Evolutionary conservation across 1,139 yeast genomes (phyloP).

Genomic region (Suhomyces panamericanus): DNA sequence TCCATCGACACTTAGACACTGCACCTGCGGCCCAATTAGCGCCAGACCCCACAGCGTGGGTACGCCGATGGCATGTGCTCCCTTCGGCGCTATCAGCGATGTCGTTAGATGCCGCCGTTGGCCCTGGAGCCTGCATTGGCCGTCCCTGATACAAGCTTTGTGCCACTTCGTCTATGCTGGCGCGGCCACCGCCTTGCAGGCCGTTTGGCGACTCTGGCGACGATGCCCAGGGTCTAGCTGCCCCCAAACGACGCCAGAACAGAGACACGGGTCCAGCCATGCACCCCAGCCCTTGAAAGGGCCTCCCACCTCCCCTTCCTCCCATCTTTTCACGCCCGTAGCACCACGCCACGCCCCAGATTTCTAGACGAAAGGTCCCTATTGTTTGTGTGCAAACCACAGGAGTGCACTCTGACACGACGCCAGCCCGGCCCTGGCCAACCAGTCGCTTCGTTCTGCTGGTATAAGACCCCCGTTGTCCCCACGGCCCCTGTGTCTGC

Average conservation of each 20-base stretch:
- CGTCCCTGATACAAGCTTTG: slow-evolving; percentile 1
- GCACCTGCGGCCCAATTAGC: too few relatives aligned
- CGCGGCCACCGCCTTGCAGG: neutral
- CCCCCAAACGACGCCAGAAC: neutral
- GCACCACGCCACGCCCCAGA: neutral
- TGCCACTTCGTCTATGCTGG: slow-evolving; percentile 5
- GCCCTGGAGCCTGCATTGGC: neutral
- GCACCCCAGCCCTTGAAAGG: too few relatives aligned
- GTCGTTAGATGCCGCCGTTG: neutral
- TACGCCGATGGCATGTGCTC: too few relatives aligned
- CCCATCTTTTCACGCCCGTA: neutral
- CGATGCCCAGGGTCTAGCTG: neutral
- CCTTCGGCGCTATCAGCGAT: too few relatives aligned
- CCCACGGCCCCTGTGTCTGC: neutral
- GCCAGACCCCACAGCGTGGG: too few relatives aligned
- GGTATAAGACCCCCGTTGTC: neutral
- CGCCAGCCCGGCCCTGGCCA: neutral
- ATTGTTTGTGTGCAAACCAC: slow-evolving; percentile 10
- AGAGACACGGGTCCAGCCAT: neutral
- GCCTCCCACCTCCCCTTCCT: too few relatives aligned
- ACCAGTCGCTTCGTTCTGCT: neutral
- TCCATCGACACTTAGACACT: too few relatives aligned
- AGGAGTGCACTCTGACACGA: slow-evolving; percentile 5
- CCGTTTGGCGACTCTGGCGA: neutral
- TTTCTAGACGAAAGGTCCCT: neutral